Base-by-base conservation (phyloP, 805 yeast genomes). In the Myxozyma mucilagina region DNA sequence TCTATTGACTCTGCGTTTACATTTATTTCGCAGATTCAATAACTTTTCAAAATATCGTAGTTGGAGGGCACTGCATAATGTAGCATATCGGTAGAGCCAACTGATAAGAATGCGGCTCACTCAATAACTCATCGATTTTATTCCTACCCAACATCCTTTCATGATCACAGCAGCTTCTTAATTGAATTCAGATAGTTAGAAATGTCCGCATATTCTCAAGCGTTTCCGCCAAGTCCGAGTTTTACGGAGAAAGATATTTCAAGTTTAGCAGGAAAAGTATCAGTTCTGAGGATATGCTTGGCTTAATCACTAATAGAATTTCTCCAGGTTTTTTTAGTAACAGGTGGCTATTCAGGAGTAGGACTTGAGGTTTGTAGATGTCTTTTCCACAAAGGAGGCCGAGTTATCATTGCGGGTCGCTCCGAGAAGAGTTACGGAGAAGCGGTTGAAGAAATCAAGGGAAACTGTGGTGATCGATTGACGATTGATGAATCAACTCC, bases 251-350 rank as follows among this genome's bases (percentile, higher is more conserved):
- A 43, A n/a, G 55, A 56, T 18, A 5, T 59, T 5, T 56, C 58
- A 1, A 32, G 9, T 6, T 45, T 51, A 9, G 13, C 45, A 0
- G 66, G 66, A n/a, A 62, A 62, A 58, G 66, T 60, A 4, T 55
- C 20, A 9, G 18, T 13, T 10, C 31, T 41, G 13, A 9, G 10
- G 20, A 31, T 7, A 18, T 48, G 13, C 9, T 16, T n/a, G 3
- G n/a, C 35, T 4, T 13, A 13, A 1, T 6, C 16, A 10, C 13
- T 34, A 16, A 11, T 38, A 16, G 11, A 3, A 7, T 32, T 67
- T 81, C 80, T n/a, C 4, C 20, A 57, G 64, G 56, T 54, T 11
- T 61, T 39, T 20, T 16, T 54, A 4, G 57, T 61, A 1, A 61
- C 65, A 2, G 65, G 65, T 1, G 65, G 65, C 11, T 52, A 35